Conservation (phyloP, 495 filamentous ascomycete species). For the Aspergillus conjunctus region DNA sequence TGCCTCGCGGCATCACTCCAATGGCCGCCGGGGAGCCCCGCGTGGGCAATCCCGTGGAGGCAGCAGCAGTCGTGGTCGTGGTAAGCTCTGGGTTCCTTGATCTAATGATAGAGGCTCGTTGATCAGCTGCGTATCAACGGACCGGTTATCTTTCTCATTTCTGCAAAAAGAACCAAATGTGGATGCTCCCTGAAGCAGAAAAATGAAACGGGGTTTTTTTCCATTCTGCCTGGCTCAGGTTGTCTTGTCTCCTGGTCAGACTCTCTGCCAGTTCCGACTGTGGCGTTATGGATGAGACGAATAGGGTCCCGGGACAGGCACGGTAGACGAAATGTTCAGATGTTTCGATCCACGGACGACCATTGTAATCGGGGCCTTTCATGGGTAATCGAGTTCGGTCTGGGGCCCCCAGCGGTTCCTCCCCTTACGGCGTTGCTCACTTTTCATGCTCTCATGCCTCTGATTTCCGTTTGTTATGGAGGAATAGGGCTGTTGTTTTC, state of each 20-base stretch:
- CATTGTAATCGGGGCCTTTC: conserved; percentile 13
- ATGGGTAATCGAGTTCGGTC: conserved; percentile 12
- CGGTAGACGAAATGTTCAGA: conserved; percentile 18
- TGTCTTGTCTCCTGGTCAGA: conserved; percentile 27
- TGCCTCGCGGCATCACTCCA: conserved; percentile 39
- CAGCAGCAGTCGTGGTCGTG: conserved; percentile 43
- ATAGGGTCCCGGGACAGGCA: conserved; percentile 19
- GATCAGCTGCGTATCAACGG: conserved; percentile 31
- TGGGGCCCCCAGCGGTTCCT: conserved; percentile 1
- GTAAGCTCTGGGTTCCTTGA: conserved; percentile 60
- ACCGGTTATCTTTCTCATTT: conserved; percentile 23
- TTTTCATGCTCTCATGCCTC: conserved; percentile 19
- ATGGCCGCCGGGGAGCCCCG: conserved; percentile 37
- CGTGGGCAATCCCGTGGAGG: conserved; percentile 37
- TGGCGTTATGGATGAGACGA: conserved; percentile 21
- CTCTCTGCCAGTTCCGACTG: conserved; percentile 22
- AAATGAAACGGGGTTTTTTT: conserved; percentile 13
- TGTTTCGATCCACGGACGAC: conserved; percentile 16
- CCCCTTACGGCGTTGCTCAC: conserved; percentile 1
- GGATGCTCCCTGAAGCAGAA: conserved; percentile 28
- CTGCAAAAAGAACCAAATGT: conserved; percentile 19
- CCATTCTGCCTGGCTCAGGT: conserved; percentile 22
- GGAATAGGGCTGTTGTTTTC: conserved; percentile 14
- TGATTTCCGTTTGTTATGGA: conserved; percentile 17
- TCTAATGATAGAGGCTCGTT: conserved; percentile 25